Conservation (phyloP, 1,284 basidiomycete genomes). For the Moesziomyces globuligerus region DNA sequence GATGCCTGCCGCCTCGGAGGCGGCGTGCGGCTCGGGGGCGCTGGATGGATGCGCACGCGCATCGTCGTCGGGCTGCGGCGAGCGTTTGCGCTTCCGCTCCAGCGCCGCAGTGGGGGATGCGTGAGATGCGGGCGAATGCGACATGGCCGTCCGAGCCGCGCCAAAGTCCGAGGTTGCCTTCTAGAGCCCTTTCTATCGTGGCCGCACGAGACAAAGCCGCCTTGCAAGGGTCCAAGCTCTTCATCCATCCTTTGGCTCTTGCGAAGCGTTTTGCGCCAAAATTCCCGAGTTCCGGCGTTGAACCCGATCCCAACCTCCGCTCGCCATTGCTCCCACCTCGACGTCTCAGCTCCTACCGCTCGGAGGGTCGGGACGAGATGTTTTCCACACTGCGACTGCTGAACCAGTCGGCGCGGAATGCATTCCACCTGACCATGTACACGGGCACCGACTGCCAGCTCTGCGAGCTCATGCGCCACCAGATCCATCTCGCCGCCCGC, state of each 20-base stretch:
- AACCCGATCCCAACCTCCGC: background rate
- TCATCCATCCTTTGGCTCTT: background rate
- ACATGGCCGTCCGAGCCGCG: background rate
- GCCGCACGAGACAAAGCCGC: background rate
- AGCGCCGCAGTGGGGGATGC: background rate
- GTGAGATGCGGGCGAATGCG: background rate
- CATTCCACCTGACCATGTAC: constrained; percentile 52
- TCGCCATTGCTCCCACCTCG: background rate
- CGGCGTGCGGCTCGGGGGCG: background rate
- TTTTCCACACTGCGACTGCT: constrained; percentile 5
- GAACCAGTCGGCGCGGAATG: background rate
- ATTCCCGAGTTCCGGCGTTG: constrained; percentile 5
- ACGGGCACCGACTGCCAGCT: constrained; percentile 63
- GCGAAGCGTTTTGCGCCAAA: too few species aligned
- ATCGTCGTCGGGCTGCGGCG: background rate
- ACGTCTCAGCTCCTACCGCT: too few species aligned
- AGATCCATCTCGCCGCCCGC: constrained; percentile 30
- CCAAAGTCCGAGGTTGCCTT: too few species aligned
- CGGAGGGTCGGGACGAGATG: constrained; percentile 18
- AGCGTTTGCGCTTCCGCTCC: constrained; percentile 27
- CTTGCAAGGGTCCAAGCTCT: constrained; percentile 19
- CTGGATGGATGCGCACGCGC: background rate
- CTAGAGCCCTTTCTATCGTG: too few species aligned
- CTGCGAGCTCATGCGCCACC: constrained; percentile 57
- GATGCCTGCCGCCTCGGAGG: constrained; percentile 2